Base-by-base conservation (phyloP, 192 early-diverging fungal species). In the Umbelopsis isabellina region DNA sequence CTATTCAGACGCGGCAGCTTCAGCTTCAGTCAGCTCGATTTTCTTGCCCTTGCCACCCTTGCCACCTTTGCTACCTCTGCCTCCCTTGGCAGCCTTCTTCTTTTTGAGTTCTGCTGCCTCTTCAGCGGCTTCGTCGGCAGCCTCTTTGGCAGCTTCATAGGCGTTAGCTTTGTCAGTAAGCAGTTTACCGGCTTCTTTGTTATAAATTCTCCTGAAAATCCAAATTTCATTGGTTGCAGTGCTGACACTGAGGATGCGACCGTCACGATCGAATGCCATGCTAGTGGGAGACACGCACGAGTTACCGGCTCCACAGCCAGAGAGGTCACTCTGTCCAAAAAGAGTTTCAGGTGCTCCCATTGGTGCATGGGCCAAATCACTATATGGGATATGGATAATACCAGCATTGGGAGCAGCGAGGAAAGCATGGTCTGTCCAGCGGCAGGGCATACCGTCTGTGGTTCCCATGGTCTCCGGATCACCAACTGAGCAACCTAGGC, bases 351-450 rank as follows among this genome's bases (percentile, higher is more conserved):
- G 49, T 21, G 72, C 72, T 49, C 67, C 69, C 18, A 58, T 58
- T n/a, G 76, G 72, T 20, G 64, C 23, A 23, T 78, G 76, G 6
- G 64, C 76, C 9, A 78, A 51, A 67, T 78, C 76, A 33, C 73
- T 68, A 45, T 70, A 73, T 25, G 67, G 72, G 30, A 78, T 50
- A 23, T 69, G 68, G 20, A 73, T 50, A 7, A 78, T 68, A 48
- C 49, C 73, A 58, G 72, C 68, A 1, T 68, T 68, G 11, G 15
- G n/a, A 7, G 33, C 3, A 10, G 76, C 72, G 15, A 78, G 45
- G 15, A 78, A 52, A 35, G 76, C 72, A 10, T 72, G 72, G 55
- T 78, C 72, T 11, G 76, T 78, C 76, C 76, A 78, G 44, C 55
- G 69, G 64, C 76, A 78, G 18, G 76, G 76, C 20, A 78, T 37